These are phyloP conservation scores for Euphorbia corollata DNA, from an alignment of 441 rosid genomes.

Conservation along the genomic window DNA sequence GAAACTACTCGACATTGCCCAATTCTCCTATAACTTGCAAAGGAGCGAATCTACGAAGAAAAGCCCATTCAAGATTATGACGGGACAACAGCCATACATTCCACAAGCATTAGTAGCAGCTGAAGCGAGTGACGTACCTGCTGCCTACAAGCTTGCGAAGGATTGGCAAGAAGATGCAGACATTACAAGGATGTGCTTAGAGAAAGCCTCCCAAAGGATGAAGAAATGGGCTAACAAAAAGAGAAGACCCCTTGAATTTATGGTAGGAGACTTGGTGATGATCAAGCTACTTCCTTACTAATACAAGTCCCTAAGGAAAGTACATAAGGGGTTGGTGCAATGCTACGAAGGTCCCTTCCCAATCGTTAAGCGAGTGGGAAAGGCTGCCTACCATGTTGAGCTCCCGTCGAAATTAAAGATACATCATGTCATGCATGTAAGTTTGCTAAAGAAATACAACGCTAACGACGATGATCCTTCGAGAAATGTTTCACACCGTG, in stretches of 20 bases:
- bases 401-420: background rate
- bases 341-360: background rate
- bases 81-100: too few relatives aligned
- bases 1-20: too few relatives aligned
- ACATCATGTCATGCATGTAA: background rate
- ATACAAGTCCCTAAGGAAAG: background rate
- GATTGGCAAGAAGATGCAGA: background rate
- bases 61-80: too few relatives aligned
- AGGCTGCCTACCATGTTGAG: background rate
- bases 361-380: background rate
- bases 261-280: background rate
- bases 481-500: background rate
- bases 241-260: too few relatives aligned
- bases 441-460: too few relatives aligned
- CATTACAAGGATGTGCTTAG: background rate
- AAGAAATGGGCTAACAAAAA: too few relatives aligned
- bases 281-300: background rate
- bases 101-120: background rate
- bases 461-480: too few relatives aligned
- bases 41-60: background rate
- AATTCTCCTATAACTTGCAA: too few relatives aligned
- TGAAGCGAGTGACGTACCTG: background rate
- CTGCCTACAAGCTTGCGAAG: background rate
- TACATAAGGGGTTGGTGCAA: background rate
- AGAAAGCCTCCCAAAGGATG: too few relatives aligned